Conservation (phyloP, 2,329 filamentous ascomycete species). For the Talaromyces sp. region DNA sequence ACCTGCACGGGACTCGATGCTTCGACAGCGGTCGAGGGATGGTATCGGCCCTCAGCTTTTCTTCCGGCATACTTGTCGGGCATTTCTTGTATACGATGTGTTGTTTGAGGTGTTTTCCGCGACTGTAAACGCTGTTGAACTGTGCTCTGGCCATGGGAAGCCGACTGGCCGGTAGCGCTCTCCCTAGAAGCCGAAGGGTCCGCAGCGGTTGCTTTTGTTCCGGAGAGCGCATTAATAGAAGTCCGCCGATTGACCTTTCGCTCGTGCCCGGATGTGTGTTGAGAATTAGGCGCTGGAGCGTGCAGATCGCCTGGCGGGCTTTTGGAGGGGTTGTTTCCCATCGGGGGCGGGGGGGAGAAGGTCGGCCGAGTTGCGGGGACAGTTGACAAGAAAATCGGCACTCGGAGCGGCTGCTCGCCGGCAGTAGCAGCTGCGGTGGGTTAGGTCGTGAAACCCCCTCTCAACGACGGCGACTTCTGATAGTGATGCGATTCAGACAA, state of each 20-base stretch:
- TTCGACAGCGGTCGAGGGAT: constrained; percentile 23
- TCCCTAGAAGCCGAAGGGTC: constrained; percentile 40
- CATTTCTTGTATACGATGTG: constrained; percentile 19
- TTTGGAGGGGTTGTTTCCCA: constrained; percentile 48
- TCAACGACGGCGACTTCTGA: background rate
- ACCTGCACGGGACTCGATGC: constrained; percentile 36
- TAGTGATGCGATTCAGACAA: background rate
- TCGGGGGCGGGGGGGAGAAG: constrained; percentile 24
- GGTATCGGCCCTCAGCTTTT: constrained; percentile 16
- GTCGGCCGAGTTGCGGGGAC: constrained; percentile 10
- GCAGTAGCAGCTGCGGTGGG: constrained; percentile 8
- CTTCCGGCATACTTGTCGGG: constrained; percentile 19
- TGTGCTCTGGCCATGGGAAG: constrained; percentile 27
- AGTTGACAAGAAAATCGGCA: constrained; percentile 15
- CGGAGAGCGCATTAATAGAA: constrained; percentile 36
- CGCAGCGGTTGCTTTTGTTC: constrained; percentile 35
- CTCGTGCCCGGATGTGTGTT: constrained; percentile 23
- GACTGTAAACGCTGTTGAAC: constrained; percentile 39
- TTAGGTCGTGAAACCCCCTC: background rate
- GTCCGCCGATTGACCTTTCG: constrained; percentile 35
- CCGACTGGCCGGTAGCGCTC: constrained; percentile 36
- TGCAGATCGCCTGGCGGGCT: constrained; percentile 28
- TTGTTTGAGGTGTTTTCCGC: constrained; percentile 28
- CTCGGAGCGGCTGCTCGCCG: constrained; percentile 15
- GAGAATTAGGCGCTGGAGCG: constrained; percentile 19